Percentiles rank a stretch among this genome's conserved stretches.
Evolutionary conservation across 768 basidiomycete genomes (phyloP).

Genomic region (Rhizopogon sp.): DNA sequence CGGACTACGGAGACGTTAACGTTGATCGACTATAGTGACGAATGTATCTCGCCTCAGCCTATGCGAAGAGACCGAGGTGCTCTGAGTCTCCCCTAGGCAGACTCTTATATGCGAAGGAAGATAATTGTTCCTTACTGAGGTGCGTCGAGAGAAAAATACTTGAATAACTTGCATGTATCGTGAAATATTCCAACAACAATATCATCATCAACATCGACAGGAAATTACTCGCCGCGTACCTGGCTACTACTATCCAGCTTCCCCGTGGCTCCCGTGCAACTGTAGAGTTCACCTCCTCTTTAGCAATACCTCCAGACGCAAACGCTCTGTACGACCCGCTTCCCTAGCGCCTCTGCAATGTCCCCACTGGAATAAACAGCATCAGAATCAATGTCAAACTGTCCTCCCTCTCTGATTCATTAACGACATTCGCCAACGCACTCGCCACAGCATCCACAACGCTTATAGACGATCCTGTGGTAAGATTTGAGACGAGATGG

Average conservation of each 20-base stretch:
- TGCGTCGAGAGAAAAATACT: too few species aligned
- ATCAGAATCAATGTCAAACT: constrained; percentile 21
- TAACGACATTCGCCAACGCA: constrained; percentile 23
- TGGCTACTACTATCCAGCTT: constrained; percentile 7
- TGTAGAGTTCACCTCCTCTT: constrained; percentile 38
- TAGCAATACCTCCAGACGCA: constrained; percentile 27
- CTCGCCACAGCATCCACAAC: constrained; percentile 7
- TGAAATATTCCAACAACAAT: too few species aligned
- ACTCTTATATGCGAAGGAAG: too few species aligned
- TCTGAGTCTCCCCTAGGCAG: too few species aligned
- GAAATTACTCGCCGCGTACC: constrained; percentile 2
- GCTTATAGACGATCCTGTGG: constrained; percentile 6
- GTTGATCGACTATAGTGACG: too few species aligned
- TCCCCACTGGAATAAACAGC: constrained; percentile 30
- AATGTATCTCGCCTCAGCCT: too few species aligned
- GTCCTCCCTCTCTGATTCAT: constrained; percentile 35
- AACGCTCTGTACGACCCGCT: constrained; percentile 33
- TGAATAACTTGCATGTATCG: too few species aligned
- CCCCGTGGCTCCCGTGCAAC: constrained; percentile 12
- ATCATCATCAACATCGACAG: constrained; percentile 18
- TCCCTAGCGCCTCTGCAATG: constrained; percentile 30
- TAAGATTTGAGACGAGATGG: constrained; percentile 15
- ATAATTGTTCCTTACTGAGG: too few species aligned
- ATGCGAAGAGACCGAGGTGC: too few species aligned
- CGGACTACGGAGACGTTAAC: too few species aligned